Evolutionary conservation across 2,329 filamentous ascomycete species (phyloP), one percentile per base, ranked within the genome.

Genomic region (Talaromyces sp.): DNA sequence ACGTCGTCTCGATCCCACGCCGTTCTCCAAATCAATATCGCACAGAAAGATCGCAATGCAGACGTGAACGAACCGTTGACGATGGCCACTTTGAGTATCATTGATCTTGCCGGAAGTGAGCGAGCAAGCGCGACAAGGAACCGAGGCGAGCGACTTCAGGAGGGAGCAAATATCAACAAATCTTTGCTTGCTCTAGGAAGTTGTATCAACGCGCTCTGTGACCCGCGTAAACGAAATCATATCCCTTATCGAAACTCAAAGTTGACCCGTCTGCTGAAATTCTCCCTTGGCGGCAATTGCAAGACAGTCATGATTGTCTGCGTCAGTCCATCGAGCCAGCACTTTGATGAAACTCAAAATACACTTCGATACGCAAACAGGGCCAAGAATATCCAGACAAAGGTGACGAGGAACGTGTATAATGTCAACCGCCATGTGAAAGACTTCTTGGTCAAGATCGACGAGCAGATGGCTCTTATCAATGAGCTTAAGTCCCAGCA

Each of bases 251-350:
- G 94, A 66, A 97, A 99, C 77, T 97, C 93, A 63, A 99, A 97
- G 69, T 86, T 99, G 56, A 99, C 94, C 0, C 87, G 94, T 55
- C 80, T 99, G 4, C 83, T 99, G 56, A 99, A 99, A 69, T 99
- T 99, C 75, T 96, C 93, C 0, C 84, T 99, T 0, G 94, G 94
- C 31, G 94, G 94, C 2, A 99, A 99, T 74, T 99, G 94, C 81
- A 95, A 92, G 76, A 99, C 94, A 0, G 94, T 99, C 71, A 99
- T 99, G 94, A 97, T 99, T 72, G 94, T 99, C 25, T 99, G 94
- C 68, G 90, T 99, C 56, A 97, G 92, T 65, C 94, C 94, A 1
- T 97, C 91, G 0, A 97, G 94, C 68, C 89, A 89, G 5, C 94
- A 99, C 75, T 99, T 94, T 66, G 94, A 99, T 73, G 94, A 99